Conservation (phyloP, 1,139 yeast species). For the Candida freyschussii region DNA sequence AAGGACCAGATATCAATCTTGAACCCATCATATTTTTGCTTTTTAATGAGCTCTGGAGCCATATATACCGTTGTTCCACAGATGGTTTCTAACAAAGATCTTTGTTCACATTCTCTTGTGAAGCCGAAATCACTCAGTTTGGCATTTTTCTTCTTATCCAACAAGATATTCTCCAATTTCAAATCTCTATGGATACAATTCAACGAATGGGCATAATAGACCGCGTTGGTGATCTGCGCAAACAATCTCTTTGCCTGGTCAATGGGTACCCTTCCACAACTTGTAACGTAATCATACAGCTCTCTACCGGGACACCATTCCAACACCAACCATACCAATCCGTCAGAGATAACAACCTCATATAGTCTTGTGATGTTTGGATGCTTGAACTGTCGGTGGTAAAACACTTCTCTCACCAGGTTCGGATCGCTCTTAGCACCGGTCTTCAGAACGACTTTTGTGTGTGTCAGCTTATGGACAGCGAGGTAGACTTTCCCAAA, state of each 20-base stretch:
- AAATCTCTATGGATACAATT: conserved; percentile 88
- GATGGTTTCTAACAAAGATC: conserved; percentile 65
- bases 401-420: conserved; percentile 87
- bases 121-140: conserved; percentile 92
- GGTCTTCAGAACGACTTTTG: conserved; percentile 80
- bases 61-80: conserved; percentile 95
- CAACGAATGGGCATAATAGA: conserved; percentile 75
- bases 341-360: conserved; percentile 82
- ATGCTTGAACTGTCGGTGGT: conserved; percentile 79
- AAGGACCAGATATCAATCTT: conserved; percentile 88
- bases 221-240: conserved; percentile 77
- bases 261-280: conserved; percentile 46
- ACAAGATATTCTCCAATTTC: conserved; percentile 76
- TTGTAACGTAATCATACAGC: conserved; percentile 65
- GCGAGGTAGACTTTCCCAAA: conserved; percentile 92
- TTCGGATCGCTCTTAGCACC: conserved; percentile 82
- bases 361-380: conserved; percentile 80
- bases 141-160: conserved; percentile 65
- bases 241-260: conserved; percentile 59
- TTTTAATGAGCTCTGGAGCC: conserved; percentile 86
- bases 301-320: conserved; percentile 93
- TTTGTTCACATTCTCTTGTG: conserved; percentile 68
- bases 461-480: conserved; percentile 62
- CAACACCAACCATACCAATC: conserved; percentile 76
- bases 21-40: conserved; percentile 73